Evolutionary conservation across 2,329 filamentous ascomycete genomes (phyloP).

Genomic region (Myriosclerotinia duriaeana): DNA sequence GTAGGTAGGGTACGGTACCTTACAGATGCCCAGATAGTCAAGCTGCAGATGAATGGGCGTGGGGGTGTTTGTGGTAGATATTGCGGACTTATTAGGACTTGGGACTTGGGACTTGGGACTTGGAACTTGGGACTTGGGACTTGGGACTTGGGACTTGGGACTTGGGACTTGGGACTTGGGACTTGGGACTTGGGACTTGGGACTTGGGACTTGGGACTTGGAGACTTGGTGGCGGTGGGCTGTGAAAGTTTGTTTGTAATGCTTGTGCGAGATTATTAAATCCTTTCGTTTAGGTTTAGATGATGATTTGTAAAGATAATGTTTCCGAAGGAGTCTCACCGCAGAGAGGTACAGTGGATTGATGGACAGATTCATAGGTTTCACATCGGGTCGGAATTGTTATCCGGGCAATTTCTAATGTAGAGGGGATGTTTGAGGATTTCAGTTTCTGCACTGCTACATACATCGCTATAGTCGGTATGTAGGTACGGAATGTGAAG

Average conservation of each 20-base stretch:
- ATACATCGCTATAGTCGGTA: not conserved
- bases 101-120: not conserved
- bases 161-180: not conserved
- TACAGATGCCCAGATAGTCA: not conserved
- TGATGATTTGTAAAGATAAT: not conserved
- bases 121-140: not conserved
- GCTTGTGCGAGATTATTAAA: not conserved
- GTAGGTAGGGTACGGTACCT: slow-evolving; percentile 5
- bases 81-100: not conserved
- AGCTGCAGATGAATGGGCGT: too few relatives aligned
- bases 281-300: slow-evolving; percentile 16
- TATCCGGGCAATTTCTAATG: not conserved
- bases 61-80: not conserved
- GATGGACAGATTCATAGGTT: not conserved
- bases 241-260: not conserved
- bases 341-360: not conserved
- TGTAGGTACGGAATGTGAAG: not conserved
- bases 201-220: not conserved
- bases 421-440: not conserved
- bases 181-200: not conserved
- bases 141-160: too few relatives aligned
- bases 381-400: not conserved
- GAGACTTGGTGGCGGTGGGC: slow-evolving; percentile 1
- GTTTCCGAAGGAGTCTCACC: slow-evolving; percentile 19
- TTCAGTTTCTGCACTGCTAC: not conserved